Base-by-base conservation (phyloP, 441 rosid species). In the Syzygium syzygioides region DNA sequence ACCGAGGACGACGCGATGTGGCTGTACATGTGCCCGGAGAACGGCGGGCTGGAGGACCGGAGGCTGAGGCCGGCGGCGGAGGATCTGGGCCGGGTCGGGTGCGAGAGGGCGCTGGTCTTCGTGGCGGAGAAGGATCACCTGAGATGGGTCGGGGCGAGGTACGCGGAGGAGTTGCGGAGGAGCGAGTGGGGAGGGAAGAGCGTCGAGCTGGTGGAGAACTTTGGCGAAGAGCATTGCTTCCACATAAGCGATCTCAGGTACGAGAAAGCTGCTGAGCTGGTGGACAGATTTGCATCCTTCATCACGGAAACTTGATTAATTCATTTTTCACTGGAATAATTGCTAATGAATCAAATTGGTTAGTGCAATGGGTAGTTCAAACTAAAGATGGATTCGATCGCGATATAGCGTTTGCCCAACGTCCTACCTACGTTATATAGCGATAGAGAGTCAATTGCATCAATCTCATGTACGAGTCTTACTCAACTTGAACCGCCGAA, bases 11-110 rank as follows among this genome's bases (percentile, higher is more conserved):
- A 86, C 71, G 37, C 1, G 1, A 89, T 89, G 90, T 89, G 90
- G 90, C 62, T 89, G 86, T 83, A 86, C 50, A 86, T 89, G 90
- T 89, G 90, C 86, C 90, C 88, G 25, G 76, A 41, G 13, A 89
- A 80, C 86, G 34, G 54, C 45, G 88, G 90, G 30, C 62, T 86
- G n/a, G 88, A 89, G 14, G 90, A 89, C 54, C 84, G 88, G 54
- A 86, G 90, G 80, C 41, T 89, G 62, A 86, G 54, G 84, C 88
- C 88, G 9, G 28, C 86, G 60, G 64, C 53, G 10, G 88, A 20
- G 48, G 90, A 89, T 55, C 55, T 89, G 68, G 88, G 55, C 41
- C 60, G 55, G 86, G 56, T 89, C 59, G 88, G 90, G 60, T 86
- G 88, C 86, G 88, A 86, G 88, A 79, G 90, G 90, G 83, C 52